Base-by-base conservation (phyloP, 1,284 basidiomycete species). In the Moesziomyces globuligerus region DNA sequence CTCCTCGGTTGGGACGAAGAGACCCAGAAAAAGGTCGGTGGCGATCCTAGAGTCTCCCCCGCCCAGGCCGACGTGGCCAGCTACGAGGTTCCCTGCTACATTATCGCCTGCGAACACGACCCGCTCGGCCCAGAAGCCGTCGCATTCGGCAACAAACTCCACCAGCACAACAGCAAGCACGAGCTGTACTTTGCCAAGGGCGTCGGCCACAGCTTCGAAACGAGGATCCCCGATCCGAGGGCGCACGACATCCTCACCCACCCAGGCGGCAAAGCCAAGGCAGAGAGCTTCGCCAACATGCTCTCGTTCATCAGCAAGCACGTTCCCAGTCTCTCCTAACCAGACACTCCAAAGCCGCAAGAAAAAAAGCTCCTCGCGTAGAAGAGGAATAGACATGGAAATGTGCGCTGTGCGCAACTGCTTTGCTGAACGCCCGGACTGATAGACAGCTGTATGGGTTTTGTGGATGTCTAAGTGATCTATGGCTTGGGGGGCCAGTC, bases 401-500 rank as follows among this genome's bases (percentile, higher is more conserved):
- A n/a, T n/a, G n/a, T n/a, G n/a, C n/a, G n/a, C n/a, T n/a, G n/a
- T n/a, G n/a, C n/a, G n/a, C n/a, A n/a, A n/a, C n/a, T n/a, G n/a
- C n/a, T n/a, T n/a, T n/a, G n/a, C n/a, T n/a, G n/a, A n/a, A n/a
- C n/a, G n/a, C n/a, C n/a, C n/a, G n/a, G n/a, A n/a, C n/a, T n/a
- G n/a, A n/a, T n/a, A n/a, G n/a, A n/a, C n/a, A n/a, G n/a, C n/a
- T n/a, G n/a, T n/a, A n/a, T n/a, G n/a, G n/a, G n/a, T n/a, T n/a
- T n/a, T n/a, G n/a, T n/a, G n/a, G n/a, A n/a, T n/a, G n/a, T n/a
- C n/a, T n/a, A n/a, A n/a, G n/a, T n/a, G n/a, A n/a, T n/a, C n/a
- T n/a, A n/a, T n/a, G n/a, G n/a, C n/a, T 40, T 21, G 15, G 68
- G 68, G 11, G 68, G 68, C 68, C 68, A 72, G 42, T 72, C 48